Evolutionary conservation across 805 yeast species (phyloP).

Genomic region (Suhomyces kilbournensis): DNA sequence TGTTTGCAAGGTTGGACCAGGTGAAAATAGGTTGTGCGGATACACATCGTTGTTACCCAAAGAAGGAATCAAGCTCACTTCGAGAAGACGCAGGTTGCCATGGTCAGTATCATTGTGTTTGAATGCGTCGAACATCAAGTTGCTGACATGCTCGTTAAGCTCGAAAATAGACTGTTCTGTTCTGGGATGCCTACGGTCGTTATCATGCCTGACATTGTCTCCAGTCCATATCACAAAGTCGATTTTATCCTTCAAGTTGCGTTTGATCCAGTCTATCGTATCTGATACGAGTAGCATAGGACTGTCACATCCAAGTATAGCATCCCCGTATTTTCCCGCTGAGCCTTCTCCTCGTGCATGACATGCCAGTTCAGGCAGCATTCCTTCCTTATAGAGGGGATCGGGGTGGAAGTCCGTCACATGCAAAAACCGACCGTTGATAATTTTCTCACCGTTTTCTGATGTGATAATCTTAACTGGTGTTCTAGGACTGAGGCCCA

Average conservation of each 20-base stretch:
- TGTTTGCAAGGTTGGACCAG: constrained; percentile 88
- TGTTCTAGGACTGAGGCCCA: constrained; percentile 35
- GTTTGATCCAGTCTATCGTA: constrained; percentile 65
- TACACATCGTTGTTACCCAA: constrained; percentile 86
- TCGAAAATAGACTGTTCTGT: constrained; percentile 69
- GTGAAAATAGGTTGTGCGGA: constrained; percentile 81
- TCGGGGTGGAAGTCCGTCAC: constrained; percentile 88
- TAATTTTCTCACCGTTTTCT: constrained; percentile 22
- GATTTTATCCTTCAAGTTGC: constrained; percentile 66
- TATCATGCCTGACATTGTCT: constrained; percentile 82
- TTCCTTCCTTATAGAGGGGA: constrained; percentile 54
- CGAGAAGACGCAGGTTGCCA: constrained; percentile 45
- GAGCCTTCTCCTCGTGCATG: constrained; percentile 50
- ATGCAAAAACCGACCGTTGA: constrained; percentile 81
- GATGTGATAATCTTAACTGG: constrained; percentile 24
- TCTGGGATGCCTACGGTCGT: constrained; percentile 71
- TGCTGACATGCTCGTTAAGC: constrained; percentile 59
- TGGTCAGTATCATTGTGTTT: constrained; percentile 32
- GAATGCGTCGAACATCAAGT: constrained; percentile 51
- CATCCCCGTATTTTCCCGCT: constrained; percentile 72
- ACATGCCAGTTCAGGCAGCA: constrained; percentile 50
- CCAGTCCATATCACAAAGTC: constrained; percentile 93
- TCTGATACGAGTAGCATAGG: constrained; percentile 59
- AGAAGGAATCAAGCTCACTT: constrained; percentile 58
- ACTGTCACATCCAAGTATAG: constrained; percentile 74